These are phyloP conservation scores for Eremothecium coryli DNA, from an alignment of 1,139 yeast genomes.

Conservation along the genomic window DNA sequence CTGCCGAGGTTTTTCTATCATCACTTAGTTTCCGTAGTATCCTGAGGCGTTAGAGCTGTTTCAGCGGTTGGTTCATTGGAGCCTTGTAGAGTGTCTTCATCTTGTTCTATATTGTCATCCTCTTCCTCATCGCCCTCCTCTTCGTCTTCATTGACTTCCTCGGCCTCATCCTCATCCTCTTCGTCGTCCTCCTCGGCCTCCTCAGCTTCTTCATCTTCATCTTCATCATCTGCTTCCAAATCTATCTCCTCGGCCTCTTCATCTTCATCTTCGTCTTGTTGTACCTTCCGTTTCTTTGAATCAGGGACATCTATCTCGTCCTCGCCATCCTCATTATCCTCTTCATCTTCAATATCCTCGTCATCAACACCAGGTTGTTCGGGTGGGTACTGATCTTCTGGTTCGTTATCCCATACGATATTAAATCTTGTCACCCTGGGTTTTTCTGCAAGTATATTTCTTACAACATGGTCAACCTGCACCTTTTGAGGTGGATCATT, in stretches of 20 bases:
- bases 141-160: conserved; percentile 9
- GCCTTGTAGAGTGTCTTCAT: conserved; percentile 4
- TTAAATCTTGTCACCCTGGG: conserved; percentile 96
- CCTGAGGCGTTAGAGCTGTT: conserved; percentile 12
- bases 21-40: conserved; percentile 9
- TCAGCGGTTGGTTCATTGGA: conserved; percentile 6
- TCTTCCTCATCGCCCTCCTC: conserved; percentile 5
- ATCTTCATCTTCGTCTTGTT: conserved; percentile 35
- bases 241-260: conserved; percentile 30
- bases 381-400: conserved; percentile 59
- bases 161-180: conserved; percentile 12
- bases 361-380: conserved; percentile 59
- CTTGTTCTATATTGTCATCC: conserved; percentile 7
- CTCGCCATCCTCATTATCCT: conserved; percentile 40
- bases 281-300: conserved; percentile 31
- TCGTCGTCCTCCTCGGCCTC: conserved; percentile 17
- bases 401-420: conserved; percentile 81
- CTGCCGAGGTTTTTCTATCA: no score
- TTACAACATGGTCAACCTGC: conserved; percentile 85
- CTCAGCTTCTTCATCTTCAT: conserved; percentile 25
- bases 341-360: conserved; percentile 48
- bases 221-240: conserved; percentile 28
- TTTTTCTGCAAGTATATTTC: conserved; percentile 92
- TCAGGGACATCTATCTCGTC: conserved; percentile 36
- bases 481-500: conserved; percentile 89